Conservation (phyloP, 345 rosid genomes). For the Microthlaspi erraticum region DNA sequence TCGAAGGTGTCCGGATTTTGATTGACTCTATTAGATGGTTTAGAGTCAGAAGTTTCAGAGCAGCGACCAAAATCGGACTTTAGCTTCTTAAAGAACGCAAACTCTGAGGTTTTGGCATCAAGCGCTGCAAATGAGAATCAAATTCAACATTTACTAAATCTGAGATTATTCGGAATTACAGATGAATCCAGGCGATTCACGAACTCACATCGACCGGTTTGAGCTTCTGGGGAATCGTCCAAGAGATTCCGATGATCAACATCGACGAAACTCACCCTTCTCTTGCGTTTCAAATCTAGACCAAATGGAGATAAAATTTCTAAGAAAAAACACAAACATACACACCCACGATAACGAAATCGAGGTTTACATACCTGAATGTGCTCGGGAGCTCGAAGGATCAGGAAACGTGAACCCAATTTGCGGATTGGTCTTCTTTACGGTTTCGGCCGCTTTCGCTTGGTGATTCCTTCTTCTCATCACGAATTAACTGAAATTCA, state of each 20-base stretch:
- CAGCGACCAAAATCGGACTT: constrained; percentile 50
- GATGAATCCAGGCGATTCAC: not conserved
- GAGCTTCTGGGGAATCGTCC: constrained; percentile 31
- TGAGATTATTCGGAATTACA: not conserved
- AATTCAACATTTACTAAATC: constrained; percentile 9
- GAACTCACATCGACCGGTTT: constrained; percentile 23
- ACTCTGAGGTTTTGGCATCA: constrained; percentile 78
- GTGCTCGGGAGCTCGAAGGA: constrained; percentile 31
- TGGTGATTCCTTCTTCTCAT: constrained; percentile 37
- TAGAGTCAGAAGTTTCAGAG: constrained; percentile 30
- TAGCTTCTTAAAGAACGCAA: constrained; percentile 71
- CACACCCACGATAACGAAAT: not conserved
- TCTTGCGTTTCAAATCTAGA: constrained; percentile 48
- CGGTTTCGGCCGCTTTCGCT: constrained; percentile 14
- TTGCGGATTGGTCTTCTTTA: constrained; percentile 24
- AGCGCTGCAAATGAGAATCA: constrained; percentile 48
- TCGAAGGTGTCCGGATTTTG: constrained; percentile 29
- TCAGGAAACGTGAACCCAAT: constrained; percentile 16
- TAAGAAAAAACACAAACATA: not conserved
- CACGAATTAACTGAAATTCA: not conserved
- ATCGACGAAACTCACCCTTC: constrained; percentile 49
- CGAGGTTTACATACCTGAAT: constrained; percentile 19
- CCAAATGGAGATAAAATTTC: not conserved
- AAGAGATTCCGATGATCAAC: constrained; percentile 28
- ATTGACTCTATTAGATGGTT: constrained; percentile 21